Conservation (phyloP, 164 flowering plant species). For the Taxillus chinensis region DNA sequence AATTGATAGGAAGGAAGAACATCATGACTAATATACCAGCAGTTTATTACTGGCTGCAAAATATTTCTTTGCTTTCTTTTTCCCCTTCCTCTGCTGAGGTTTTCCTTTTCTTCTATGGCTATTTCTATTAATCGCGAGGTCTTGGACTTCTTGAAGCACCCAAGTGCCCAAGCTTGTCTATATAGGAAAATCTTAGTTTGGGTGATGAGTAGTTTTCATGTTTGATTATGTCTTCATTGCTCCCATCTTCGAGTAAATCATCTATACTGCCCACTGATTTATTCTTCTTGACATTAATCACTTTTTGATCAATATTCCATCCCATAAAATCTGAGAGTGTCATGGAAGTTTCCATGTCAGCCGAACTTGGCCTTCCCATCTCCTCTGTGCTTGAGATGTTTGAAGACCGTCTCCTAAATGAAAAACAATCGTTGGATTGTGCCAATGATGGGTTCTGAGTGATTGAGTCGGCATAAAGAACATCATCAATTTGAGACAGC, state of each 20-base stretch:
- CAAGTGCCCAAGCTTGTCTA: slow-evolving; percentile 17
- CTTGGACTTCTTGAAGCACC: slow-evolving; percentile 17
- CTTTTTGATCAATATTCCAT: slow-evolving; percentile 41
- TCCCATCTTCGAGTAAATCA: slow-evolving; percentile 12
- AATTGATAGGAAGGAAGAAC: slow-evolving; percentile 4
- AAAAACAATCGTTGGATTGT: slow-evolving; percentile 14
- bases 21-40: neutral
- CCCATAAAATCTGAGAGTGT: slow-evolving; percentile 90
- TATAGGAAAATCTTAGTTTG: slow-evolving; percentile 17
- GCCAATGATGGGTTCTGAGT: slow-evolving; percentile 30
- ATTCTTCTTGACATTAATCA: slow-evolving; percentile 10
- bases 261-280: slow-evolving; percentile 11
- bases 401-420: slow-evolving; percentile 1
- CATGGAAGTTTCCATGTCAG: slow-evolving; percentile 41
- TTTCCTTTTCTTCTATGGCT: neutral
- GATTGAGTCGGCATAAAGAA: slow-evolving; percentile 46
- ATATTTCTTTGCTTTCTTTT: neutral
- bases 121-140: slow-evolving; percentile 14
- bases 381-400: slow-evolving; percentile 22
- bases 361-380: slow-evolving; percentile 16
- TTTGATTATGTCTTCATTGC: slow-evolving; percentile 20
- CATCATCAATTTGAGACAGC: slow-evolving; percentile 69
- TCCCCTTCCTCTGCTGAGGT: neutral
- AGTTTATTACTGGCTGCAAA: neutral
- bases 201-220: slow-evolving; percentile 19